Base-by-base conservation (phyloP, 148 eudicot genomes). In the Heliosperma pusillum region DNA sequence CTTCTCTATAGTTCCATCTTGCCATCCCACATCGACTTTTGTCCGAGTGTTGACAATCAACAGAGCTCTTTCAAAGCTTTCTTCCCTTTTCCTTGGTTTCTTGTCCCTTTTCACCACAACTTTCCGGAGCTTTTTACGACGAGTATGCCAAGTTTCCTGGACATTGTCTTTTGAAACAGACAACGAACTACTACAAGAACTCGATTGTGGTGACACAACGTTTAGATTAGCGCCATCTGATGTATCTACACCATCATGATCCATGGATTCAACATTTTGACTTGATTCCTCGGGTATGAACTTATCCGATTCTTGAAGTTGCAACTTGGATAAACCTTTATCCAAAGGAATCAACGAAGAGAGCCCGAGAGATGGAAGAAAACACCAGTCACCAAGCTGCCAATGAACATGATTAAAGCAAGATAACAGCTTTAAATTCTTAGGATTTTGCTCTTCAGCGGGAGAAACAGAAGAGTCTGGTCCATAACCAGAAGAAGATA, bases 321-420 rank as follows among this genome's bases (percentile, higher is more conserved):
- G 85, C 65, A 76, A 70, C 76, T 86, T 80, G 71, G 87, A 84
- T 60, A 79, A 77, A 73, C 80, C 86, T 71, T 87, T 90, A 76
- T 83, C 89, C 80, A 83, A 63, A 30, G 81, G 65, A 77, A 76
- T 25, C 16, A 79, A 77, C 40, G 89, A 80, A 59, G 86, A 82
- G 40, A 53, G 22, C 52, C 61, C 13, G 66, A 78, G 52, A 72
- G 92, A 81, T 19, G 97, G 97, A 76, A 86, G 85, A 61, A 89
- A 86, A 74, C 97, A 92, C 97, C 99, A 96, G 76, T 92, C 99
- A 79, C 97, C 97, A 71, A 96, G 79, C 81, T 96, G 97, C 99
- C 99, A 96, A 77, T 80, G 89, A 73, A 97, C 92, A 85, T 96
- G 92, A 40, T 87, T 73, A 78, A 96, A 91, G 77, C 97, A 96